Base-by-base conservation (phyloP, 768 basidiomycete genomes). In the Trametes cinnabarina region DNA sequence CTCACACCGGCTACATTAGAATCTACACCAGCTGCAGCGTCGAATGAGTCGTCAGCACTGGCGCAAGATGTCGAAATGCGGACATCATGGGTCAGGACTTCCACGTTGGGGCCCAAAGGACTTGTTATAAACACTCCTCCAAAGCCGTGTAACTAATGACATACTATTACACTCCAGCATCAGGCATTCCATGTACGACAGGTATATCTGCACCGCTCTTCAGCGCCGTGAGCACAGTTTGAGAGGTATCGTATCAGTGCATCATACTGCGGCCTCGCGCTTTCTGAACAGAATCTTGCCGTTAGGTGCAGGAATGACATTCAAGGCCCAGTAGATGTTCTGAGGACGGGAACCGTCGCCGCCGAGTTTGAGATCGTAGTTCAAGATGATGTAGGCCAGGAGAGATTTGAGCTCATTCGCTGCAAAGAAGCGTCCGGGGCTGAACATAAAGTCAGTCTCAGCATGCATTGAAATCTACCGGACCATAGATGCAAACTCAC, bases 361-460 rank as follows among this genome's bases (percentile, higher is more conserved):
- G 34, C 58, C 55, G 47, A 68, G 44, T 48, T 66, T 68, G 23
- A 71, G 35, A 44, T 72, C 69, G 55, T 69, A 72, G 25, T 67
- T 66, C n/a, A 69, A 35, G 25, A 75, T 51, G 3, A 75, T 47
- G 43, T 69, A 60, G 4, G 72, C 73, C 20, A 73, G 44, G 51
- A 74, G 61, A 2, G 65, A 62, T 55, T 74, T 76, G 28, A 75
- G 49, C 54, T 71, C 70, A 49, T 58, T 67, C 25, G 64, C 59
- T 8, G 70, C 73, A 51, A 75, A 74, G 61, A 72, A 73, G 1
- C 74, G 65, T 4, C 74, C 72, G 1, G 74, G 71, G 34, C 73
- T 74, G 40, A 3, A 2, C 15, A 7, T 6, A 2, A 2, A 2
- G 20, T 30, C 2, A 6, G 30, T 32, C 30, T 17, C 41, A 26